Evolutionary conservation across 1,284 basidiomycete genomes (phyloP).

Genomic region (Cutaneotrichosporon cavernicola): DNA sequence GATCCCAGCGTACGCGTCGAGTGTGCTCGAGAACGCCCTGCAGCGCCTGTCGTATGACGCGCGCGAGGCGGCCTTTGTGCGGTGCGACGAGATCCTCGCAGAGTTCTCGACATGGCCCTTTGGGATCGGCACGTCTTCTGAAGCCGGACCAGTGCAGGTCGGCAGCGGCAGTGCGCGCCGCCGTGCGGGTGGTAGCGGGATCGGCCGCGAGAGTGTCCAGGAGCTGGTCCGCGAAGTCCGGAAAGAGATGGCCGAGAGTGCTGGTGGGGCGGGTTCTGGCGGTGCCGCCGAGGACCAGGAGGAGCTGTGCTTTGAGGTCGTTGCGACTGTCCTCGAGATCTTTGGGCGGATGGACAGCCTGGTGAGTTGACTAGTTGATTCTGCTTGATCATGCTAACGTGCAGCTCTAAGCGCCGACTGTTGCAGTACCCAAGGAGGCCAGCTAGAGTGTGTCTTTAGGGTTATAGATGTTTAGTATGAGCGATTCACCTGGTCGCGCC

Average conservation of each 20-base stretch:
- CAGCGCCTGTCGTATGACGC: slow-evolving; percentile 83
- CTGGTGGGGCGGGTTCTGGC: slow-evolving; percentile 60
- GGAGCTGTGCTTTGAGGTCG: slow-evolving; percentile 80
- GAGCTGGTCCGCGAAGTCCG: slow-evolving; percentile 76
- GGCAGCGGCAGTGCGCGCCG: slow-evolving; percentile 45
- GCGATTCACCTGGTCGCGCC: slow-evolving; percentile 4
- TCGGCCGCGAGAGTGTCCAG: slow-evolving; percentile 64
- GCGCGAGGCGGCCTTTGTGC: slow-evolving; percentile 80
- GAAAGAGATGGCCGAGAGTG: slow-evolving; percentile 65
- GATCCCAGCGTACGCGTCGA: slow-evolving; percentile 70
- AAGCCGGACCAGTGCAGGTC: slow-evolving; percentile 43
- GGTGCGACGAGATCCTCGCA: slow-evolving; percentile 85
- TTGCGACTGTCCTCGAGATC: slow-evolving; percentile 87
- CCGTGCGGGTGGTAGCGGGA: slow-evolving; percentile 47
- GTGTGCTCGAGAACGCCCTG: slow-evolving; percentile 91
- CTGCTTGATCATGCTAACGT: neutral
- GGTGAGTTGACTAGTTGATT: slow-evolving; percentile 44
- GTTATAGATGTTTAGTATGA: slow-evolving; percentile 6
- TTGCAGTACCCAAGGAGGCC: neutral
- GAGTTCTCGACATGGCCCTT: slow-evolving; percentile 91
- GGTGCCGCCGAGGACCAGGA: slow-evolving; percentile 65
- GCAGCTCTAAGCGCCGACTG: slow-evolving; percentile 4
- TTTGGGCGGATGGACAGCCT: slow-evolving; percentile 83
- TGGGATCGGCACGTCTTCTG: slow-evolving; percentile 55
- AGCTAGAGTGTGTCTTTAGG: slow-evolving; percentile 9